Conservation (phyloP, 345 rosid genomes). For the Eucalyptus regnans region DNA sequence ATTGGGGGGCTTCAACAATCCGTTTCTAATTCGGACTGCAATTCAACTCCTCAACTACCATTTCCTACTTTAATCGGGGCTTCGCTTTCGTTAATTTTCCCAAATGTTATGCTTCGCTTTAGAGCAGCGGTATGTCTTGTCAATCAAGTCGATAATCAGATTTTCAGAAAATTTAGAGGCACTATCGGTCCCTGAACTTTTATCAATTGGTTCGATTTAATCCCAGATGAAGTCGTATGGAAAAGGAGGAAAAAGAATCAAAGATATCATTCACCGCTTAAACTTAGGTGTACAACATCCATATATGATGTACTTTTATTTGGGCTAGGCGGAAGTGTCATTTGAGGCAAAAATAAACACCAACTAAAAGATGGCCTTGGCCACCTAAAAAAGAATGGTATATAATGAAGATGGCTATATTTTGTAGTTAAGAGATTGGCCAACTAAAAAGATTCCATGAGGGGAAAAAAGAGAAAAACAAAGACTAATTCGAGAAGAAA, state of each 20-base stretch:
- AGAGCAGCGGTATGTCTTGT: neutral
- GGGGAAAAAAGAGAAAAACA: neutral
- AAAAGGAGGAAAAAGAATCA: neutral
- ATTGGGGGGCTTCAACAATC: neutral
- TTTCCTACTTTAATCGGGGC: neutral
- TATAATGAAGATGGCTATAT: neutral
- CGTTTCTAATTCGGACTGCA: neutral
- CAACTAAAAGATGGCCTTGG: neutral
- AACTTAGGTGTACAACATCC: neutral
- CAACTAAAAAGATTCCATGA: neutral
- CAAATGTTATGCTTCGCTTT: neutral
- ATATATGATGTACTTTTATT: neutral
- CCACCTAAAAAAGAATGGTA: neutral
- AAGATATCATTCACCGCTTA: neutral
- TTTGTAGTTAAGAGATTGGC: neutral
- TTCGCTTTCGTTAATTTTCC: neutral
- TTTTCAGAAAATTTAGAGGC: neutral
- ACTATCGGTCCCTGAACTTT: neutral
- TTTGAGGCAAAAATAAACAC: neutral
- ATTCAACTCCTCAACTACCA: neutral
- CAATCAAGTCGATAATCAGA: neutral
- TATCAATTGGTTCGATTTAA: neutral
- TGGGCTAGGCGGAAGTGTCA: neutral
- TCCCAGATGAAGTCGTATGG: neutral
- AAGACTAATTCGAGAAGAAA: neutral